Evolutionary conservation across 1,139 yeast species (phyloP), one percentile per base, ranked within the genome.

Genomic region (Candida buenavistaensis): DNA sequence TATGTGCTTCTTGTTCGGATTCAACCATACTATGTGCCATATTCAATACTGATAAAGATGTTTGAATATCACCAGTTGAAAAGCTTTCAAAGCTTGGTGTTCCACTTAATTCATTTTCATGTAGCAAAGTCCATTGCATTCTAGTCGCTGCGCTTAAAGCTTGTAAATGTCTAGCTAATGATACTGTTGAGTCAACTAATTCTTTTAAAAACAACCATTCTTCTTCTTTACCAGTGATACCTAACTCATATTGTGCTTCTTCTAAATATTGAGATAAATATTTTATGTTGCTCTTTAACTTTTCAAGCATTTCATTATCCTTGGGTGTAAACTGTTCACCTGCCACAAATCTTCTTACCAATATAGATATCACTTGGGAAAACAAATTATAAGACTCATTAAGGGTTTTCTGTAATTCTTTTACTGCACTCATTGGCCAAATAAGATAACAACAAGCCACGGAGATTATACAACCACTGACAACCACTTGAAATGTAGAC

Each of bases 61-160:
- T 39, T 2, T 46, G 39, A 2, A 55, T 21, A 19, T 36, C 40
- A 4, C 29, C 42, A 24, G 33, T 30, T 10, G 22, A 29, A 17
- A 29, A 37, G 21, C 43, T 39, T 12, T 22, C 21, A 8, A 39
- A 10, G 20, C 40, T 41, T 26, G 40, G 29, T n/a, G 39, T 28
- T 3, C 28, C 22, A 24, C 41, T 35, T 9, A 17, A 6, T 6
- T 25, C 29, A 21, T 19, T 13, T 15, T 35, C 36, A 37, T 64
- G 69, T 13, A 80, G 57, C 19, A 80, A 56, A 23, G 68, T 68
- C 71, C 78, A 70, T 51, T 81, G 85, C 65, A 82, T 82, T 40
- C 80, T 83, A 2, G 80, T 75, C 8, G 90, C 81, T 25, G 82
- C 72, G 41, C 78, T 64, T 43, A 87, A 62, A 0, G 92, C 94